A percentile compares a stretch with the other conserved stretches of the same genome.
Evolutionary conservation across 2,329 filamentous ascomycete species (phyloP).

Genomic region (Xylaria sp.): DNA sequence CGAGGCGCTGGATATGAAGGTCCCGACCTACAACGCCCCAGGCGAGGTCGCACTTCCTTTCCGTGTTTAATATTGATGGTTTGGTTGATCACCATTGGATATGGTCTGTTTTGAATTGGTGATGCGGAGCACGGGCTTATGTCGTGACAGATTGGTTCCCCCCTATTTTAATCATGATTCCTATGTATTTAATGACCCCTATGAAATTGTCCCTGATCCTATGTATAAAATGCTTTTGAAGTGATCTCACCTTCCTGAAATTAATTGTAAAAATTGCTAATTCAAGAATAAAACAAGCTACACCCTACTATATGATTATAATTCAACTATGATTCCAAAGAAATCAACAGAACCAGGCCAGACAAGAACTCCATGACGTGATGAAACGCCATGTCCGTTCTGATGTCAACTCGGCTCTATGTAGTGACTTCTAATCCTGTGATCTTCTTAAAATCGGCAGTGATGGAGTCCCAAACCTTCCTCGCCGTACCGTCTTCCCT

Average conservation of each 20-base stretch:
- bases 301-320: background rate
- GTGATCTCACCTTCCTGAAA: background rate
- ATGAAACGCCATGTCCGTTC: background rate
- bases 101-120: background rate
- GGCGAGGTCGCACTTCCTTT: constrained; percentile 56
- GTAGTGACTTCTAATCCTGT: constrained; percentile 7
- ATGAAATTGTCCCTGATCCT: background rate
- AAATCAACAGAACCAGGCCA: background rate
- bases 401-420: background rate
- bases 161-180: background rate
- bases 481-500: constrained; percentile 49
- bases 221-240: background rate
- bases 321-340: background rate
- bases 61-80: constrained; percentile 52
- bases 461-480: constrained; percentile 45
- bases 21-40: constrained; percentile 70
- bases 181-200: background rate
- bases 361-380: background rate
- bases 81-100: background rate
- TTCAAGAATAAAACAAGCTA: background rate
- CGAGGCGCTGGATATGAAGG: constrained; percentile 79
- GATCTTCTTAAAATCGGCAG: constrained; percentile 24
- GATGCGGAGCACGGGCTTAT: background rate
- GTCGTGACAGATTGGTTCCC: background rate
- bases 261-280: background rate